Evolutionary conservation across 192 early-diverging fungal species (phyloP).

Genomic region (Kickxella alabastrina): DNA sequence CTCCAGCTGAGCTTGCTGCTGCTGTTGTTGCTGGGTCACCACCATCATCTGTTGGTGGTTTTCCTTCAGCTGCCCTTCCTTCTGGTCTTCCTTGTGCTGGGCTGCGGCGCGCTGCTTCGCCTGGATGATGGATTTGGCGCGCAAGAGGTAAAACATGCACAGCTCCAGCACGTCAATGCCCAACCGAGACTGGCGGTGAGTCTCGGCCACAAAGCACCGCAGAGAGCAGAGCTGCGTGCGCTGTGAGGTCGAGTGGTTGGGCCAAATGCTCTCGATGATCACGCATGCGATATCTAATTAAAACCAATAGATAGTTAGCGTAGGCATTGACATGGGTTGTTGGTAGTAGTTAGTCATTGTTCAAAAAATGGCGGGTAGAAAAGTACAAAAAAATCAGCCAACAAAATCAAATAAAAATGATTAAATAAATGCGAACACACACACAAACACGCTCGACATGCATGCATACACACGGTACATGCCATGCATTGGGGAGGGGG

Average conservation of each 20-base stretch:
- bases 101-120: conserved; percentile 33
- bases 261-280: conserved; percentile 52
- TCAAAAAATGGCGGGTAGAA: no score
- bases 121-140: conserved; percentile 46
- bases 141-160: conserved; percentile 46
- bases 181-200: conserved; percentile 45
- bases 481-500: conserved; percentile 6
- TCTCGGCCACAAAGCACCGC: conserved; percentile 50
- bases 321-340: not conserved
- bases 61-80: conserved; percentile 7
- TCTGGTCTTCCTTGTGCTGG: conserved; percentile 23
- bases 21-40: conserved; percentile 2
- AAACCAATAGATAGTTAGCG: not conserved
- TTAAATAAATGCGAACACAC: not conserved
- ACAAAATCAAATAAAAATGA: not conserved
- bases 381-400: no score
- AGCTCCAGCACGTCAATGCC: conserved; percentile 41
- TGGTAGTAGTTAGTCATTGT: no score
- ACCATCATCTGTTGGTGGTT: not conserved
- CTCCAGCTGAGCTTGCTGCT: conserved; percentile 3
- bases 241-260: conserved; percentile 47
- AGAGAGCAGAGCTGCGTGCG: conserved; percentile 50
- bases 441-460: not conserved
- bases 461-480: conserved; percentile 13
- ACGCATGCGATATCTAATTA: conserved; percentile 45